Percentiles rank a stretch among this genome's conserved stretches.
Conservation (phyloP, 345 rosid genomes). For the Rhodamnia argentea region DNA sequence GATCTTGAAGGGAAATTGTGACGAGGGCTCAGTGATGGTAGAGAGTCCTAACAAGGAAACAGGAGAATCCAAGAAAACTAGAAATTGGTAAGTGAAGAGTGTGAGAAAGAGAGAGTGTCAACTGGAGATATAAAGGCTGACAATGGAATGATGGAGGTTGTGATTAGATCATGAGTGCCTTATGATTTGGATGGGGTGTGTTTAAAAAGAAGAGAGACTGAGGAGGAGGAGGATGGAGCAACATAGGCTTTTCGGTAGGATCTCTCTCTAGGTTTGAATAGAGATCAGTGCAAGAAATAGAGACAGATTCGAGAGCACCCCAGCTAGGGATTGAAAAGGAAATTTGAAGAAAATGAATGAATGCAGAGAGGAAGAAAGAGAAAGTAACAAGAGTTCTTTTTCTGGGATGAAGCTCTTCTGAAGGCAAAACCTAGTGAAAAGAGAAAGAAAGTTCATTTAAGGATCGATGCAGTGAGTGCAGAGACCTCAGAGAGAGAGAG, state of each 20-base stretch:
- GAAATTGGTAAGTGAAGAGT: neutral
- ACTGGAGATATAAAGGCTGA: neutral
- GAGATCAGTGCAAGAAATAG: conserved; percentile 12
- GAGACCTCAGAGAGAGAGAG: neutral
- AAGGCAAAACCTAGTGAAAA: conserved; percentile 26
- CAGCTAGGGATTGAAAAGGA: neutral
- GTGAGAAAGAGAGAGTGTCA: neutral
- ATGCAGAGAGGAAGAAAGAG: neutral
- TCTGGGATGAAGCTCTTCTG: conserved; percentile 16
- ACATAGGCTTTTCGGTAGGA: conserved; percentile 37
- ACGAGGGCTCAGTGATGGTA: neutral
- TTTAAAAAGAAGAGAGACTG: conserved; percentile 9
- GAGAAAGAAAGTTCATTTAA: conserved; percentile 17
- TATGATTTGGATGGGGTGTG: conserved; percentile 66
- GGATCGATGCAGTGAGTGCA: conserved; percentile 18
- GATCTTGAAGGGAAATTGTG: neutral
- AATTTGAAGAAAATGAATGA: neutral
- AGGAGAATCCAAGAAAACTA: conserved; percentile 4
- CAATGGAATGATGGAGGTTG: conserved; percentile 8
- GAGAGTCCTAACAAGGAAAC: conserved; percentile 2
- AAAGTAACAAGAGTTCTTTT: conserved; percentile 9
- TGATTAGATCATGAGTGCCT: conserved; percentile 87
- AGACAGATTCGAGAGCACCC: conserved; percentile 1
- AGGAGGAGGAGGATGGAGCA: conserved; percentile 8
- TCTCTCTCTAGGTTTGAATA: conserved; percentile 16